Percentiles rank a stretch among this genome's conserved stretches.
Conservation (phyloP, 2,329 filamentous ascomycete genomes). For the Myriosclerotinia duriaeana region DNA sequence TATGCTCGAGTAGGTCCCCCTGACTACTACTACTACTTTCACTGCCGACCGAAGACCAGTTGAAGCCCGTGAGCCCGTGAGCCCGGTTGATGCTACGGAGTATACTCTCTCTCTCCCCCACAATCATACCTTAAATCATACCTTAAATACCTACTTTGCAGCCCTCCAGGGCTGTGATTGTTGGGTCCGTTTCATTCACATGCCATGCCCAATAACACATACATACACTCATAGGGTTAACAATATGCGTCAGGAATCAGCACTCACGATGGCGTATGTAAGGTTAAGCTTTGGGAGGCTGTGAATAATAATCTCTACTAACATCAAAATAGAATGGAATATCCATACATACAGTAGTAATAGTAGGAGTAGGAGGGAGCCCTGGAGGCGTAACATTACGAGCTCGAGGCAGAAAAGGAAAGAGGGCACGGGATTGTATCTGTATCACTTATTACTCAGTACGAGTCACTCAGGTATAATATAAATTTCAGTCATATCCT, state of each 20-base stretch:
- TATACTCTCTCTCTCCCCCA: slow-evolving; percentile 5
- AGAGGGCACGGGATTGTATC: not conserved
- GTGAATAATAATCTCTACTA: no score
- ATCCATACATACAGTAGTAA: no score
- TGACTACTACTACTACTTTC: slow-evolving; percentile 12
- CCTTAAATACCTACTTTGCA: not conserved
- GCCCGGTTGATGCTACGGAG: not conserved
- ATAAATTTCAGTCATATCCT: not conserved
- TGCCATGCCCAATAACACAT: no score
- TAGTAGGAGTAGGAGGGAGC: no score
- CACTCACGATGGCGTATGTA: not conserved
- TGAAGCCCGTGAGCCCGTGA: not conserved
- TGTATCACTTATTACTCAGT: slow-evolving; percentile 9
- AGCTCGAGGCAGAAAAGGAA: not conserved
- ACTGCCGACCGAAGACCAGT: slow-evolving; percentile 14
- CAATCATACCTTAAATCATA: slow-evolving; percentile 2
- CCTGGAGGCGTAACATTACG: no score
- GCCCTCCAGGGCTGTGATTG: slow-evolving; percentile 6
- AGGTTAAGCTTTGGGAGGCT: not conserved
- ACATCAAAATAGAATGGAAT: no score
- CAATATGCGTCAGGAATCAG: no score
- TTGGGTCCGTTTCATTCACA: slow-evolving; percentile 16
- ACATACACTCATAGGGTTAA: no score
- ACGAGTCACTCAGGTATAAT: not conserved
- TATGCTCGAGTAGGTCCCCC: slow-evolving; percentile 3